Conservation (phyloP, 768 basidiomycete genomes). For the Butyriboletus loyo region DNA sequence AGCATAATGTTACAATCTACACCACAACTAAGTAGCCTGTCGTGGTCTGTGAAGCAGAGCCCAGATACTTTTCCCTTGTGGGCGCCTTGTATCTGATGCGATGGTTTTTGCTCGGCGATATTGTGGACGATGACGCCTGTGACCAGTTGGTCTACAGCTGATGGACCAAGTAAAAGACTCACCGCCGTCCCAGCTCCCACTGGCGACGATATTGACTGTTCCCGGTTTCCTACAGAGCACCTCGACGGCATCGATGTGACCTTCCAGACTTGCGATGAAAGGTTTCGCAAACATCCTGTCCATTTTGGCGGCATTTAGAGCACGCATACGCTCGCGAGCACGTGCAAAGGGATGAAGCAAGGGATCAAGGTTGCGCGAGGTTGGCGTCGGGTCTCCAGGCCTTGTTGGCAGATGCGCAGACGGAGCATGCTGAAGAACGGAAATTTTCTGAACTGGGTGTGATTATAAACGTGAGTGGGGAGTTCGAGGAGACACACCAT, state of each 20-base stretch:
- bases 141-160: not conserved
- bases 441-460: slow-evolving; percentile 62
- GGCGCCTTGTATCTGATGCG: slow-evolving; percentile 59
- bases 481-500: slow-evolving; percentile 11
- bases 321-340: slow-evolving; percentile 89
- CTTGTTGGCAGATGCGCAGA: slow-evolving; percentile 68
- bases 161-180: slow-evolving; percentile 28
- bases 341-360: slow-evolving; percentile 94
- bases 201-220: slow-evolving; percentile 75
- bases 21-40: slow-evolving; percentile 72
- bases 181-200: slow-evolving; percentile 97
- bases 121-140: slow-evolving; percentile 86
- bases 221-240: slow-evolving; percentile 70
- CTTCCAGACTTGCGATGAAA: slow-evolving; percentile 85
- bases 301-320: slow-evolving; percentile 94
- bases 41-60: slow-evolving; percentile 64
- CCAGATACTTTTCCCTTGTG: slow-evolving; percentile 88
- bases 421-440: slow-evolving; percentile 81
- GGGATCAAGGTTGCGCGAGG: slow-evolving; percentile 89
- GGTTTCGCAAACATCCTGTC: slow-evolving; percentile 98
- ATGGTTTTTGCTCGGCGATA: slow-evolving; percentile 53
- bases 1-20: slow-evolving; percentile 81
- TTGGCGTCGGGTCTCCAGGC: slow-evolving; percentile 82
- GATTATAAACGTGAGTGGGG: not conserved
- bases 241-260: slow-evolving; percentile 94